Base-by-base conservation (phyloP, 2,329 filamentous ascomycete genomes). In the Remersonia thermophila region DNA sequence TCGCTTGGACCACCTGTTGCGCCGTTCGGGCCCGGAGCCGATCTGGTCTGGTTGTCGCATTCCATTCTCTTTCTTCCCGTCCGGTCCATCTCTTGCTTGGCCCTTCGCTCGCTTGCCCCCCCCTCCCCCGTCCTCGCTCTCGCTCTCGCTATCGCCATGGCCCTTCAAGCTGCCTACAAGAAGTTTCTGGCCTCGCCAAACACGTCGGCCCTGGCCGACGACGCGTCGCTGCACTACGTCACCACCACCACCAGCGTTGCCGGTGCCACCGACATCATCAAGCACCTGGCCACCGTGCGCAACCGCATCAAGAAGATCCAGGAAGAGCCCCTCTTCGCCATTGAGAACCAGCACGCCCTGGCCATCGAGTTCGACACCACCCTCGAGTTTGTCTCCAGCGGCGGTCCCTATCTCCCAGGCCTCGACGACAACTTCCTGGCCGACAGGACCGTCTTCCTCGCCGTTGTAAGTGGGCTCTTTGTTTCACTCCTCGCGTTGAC, bases 371-470 rank as follows among this genome's bases (percentile, higher is more conserved):
- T 86, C 32, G 81, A 93, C 52, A 91, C 84, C 16, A 77, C 76
- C 2, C 61, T 96, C 32, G 81, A 93, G 55, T 95, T 98, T 57
- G 56, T 78, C 38, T 76, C 69, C 43, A 78, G 81, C 45, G 91
- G 89, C 47, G 89, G 86, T 45, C 72, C 80, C 45, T 96, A 91
- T 62, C 71, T 96, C 38, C 89, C 89, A 4, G 77, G 77, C 32
- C 67, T 98, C 33, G 89, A 96, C 53, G 86, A 95, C 66, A 95
- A 95, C 64, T 94, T 96, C 58, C 63, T 98, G 40, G 67, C 83
- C 38, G 86, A 94, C 59, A 80, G 80, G 51, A 73, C 73, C 37
- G 86, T 86, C 43, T 76, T 74, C 35, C 69, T 96, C 47, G 75
- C 83, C 33, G 76, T 93, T 62, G 87, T 95, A 69, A 55, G 81